These are phyloP conservation scores for Pseudogymnoascus sp. DNA, from an alignment of 2,329 filamentous ascomycete species.

Conservation along the genomic window DNA sequence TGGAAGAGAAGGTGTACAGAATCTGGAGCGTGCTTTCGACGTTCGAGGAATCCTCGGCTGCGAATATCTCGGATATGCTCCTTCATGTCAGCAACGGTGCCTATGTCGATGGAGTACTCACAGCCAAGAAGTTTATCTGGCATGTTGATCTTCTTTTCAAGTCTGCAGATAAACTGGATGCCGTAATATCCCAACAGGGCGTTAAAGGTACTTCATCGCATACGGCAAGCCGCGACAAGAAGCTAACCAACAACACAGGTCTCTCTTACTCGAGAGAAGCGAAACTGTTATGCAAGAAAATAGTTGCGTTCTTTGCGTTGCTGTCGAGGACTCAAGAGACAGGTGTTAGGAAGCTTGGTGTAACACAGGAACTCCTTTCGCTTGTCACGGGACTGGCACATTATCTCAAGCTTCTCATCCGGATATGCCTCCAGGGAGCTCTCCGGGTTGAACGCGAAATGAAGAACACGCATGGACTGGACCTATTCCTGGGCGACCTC, in stretches of 20 bases:
- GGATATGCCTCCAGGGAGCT: constrained; percentile 91
- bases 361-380: constrained; percentile 96
- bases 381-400: constrained; percentile 93
- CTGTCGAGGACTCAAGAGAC: constrained; percentile 92
- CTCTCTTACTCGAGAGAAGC: constrained; percentile 90
- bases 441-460: constrained; percentile 85
- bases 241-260: constrained; percentile 40
- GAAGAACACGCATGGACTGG: constrained; percentile 64
- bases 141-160: constrained; percentile 91
- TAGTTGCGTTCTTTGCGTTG: constrained; percentile 93
- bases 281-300: constrained; percentile 99
- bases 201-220: constrained; percentile 61
- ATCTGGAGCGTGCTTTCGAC: constrained; percentile 98
- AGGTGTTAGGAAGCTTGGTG: constrained; percentile 81
- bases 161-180: constrained; percentile 79
- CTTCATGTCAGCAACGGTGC: constrained; percentile 96
- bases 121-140: constrained; percentile 92
- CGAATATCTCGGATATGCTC: constrained; percentile 98
- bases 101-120: constrained; percentile 88
- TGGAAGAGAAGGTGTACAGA: constrained; percentile 95
- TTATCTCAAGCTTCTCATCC: constrained; percentile 93
- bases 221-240: neutral
- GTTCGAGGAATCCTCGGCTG: constrained; percentile 95
- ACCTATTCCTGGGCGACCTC: constrained; percentile 76
- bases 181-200: constrained; percentile 58